Conservation (phyloP, 352 stramenopile genomes). For the Blastocystis sp. region DNA sequence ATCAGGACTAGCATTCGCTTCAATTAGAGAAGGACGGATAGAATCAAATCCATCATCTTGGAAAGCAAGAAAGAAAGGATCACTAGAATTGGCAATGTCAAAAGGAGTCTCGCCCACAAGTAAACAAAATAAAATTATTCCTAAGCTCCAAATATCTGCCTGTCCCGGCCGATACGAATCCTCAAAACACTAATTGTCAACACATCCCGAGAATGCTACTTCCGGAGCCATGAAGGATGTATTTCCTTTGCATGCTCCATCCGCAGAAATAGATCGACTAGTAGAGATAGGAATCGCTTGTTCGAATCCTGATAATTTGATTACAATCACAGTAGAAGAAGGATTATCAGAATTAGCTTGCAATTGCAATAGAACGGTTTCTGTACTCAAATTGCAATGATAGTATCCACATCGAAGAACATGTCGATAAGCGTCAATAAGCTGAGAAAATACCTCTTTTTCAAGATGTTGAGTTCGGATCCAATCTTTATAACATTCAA, state of each 20-base stretch:
- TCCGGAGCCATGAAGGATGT: slow-evolving; percentile 8
- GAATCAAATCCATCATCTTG: not conserved
- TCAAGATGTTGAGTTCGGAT: not conserved
- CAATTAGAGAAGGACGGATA: not conserved
- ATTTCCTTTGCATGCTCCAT: not conserved
- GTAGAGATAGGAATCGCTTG: not conserved
- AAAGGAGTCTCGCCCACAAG: slow-evolving; percentile 6
- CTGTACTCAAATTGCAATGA: not conserved
- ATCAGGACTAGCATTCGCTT: not conserved
- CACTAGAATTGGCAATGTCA: slow-evolving; percentile 48
- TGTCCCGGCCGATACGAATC: not conserved
- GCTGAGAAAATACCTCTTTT: not conserved
- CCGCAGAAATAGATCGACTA: not conserved
- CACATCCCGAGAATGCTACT: not conserved
- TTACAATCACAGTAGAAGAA: not conserved
- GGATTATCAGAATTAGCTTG: not conserved
- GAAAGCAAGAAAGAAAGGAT: not conserved
- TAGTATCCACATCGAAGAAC: not conserved
- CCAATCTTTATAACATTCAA: not conserved
- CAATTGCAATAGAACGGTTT: not conserved
- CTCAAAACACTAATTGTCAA: slow-evolving; percentile 33
- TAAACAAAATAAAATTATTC: slow-evolving; percentile 26
- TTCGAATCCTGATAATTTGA: slow-evolving; percentile 36
- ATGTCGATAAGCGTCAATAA: not conserved
- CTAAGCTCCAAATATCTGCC: slow-evolving; percentile 56